phyloP scores from a whole-genome alignment of 2,329 filamentous ascomycete species.

The Periglandula ipomoeae region DNA sequence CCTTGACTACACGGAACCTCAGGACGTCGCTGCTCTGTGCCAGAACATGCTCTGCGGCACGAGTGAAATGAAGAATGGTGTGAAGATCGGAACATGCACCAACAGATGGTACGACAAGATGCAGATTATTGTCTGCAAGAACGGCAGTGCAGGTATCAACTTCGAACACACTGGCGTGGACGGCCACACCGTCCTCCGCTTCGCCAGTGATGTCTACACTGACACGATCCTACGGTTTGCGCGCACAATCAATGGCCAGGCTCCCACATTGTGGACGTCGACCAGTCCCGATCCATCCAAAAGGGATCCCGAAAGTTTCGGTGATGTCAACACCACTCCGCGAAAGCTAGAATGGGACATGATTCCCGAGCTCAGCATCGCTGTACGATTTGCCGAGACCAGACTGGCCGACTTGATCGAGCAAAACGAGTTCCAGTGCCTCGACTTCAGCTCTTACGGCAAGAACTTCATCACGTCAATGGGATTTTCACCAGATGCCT shows the following conservation, averaged over 20 bases:
- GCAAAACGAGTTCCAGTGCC: conserved; percentile 89
- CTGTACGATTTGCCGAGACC: conserved; percentile 90
- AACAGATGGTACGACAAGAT: conserved; percentile 99
- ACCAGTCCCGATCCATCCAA: conserved; percentile 87
- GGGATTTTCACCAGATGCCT: conserved; percentile 94
- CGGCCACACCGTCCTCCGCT: conserved; percentile 90
- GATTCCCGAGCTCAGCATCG: conserved; percentile 82
- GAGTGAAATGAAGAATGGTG: conserved; percentile 80
- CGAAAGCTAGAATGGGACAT: conserved; percentile 98
- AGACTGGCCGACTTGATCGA: conserved; percentile 87
- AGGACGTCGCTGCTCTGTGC: conserved; percentile 74
- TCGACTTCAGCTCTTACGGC: conserved; percentile 83
- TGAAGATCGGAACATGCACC: conserved; percentile 95
- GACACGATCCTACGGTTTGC: conserved; percentile 96
- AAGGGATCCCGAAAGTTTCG: conserved; percentile 82
- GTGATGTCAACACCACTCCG: conserved; percentile 85
- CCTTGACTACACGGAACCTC: conserved; percentile 83
- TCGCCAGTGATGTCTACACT: conserved; percentile 93
- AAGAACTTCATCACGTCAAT: conserved; percentile 97
- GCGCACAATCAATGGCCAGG: conserved; percentile 86
- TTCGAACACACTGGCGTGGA: conserved; percentile 98
- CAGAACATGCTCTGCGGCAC: conserved; percentile 98
- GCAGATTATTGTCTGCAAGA: conserved; percentile 98
- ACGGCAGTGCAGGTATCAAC: conserved; percentile 96
- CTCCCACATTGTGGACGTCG: conserved; percentile 85